Conservation (phyloP, 441 rosid species). For the Pelargonium citronellum region DNA sequence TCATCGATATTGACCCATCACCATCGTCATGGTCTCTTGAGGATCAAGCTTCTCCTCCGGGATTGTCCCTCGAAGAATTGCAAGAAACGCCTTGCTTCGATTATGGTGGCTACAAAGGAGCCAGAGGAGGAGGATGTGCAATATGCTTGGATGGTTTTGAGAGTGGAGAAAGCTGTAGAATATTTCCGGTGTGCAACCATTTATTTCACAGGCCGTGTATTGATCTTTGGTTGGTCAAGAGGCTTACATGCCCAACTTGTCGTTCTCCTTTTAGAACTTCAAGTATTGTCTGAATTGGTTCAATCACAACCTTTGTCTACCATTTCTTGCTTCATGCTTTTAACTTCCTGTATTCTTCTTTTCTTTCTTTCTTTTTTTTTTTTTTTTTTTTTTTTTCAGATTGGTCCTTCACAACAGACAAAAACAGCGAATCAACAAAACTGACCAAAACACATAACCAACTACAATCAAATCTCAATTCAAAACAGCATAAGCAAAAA, state of each 20-base stretch:
- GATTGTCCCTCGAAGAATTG: constrained; percentile 14
- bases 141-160: constrained; percentile 30
- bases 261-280: constrained; percentile 29
- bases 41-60: background rate
- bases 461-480: background rate
- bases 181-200: constrained; percentile 25
- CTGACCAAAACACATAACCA: background rate
- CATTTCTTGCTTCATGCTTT: no score
- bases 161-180: constrained; percentile 24
- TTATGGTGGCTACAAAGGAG: background rate
- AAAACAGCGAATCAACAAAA: background rate
- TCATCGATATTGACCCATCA: background rate
- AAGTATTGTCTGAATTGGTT: no score
- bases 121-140: background rate
- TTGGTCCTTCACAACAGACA: no score
- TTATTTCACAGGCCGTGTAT: constrained; percentile 24
- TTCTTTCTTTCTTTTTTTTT: no score
- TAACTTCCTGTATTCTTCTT: no score
- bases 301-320: no score
- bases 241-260: constrained; percentile 28
- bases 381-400: no score
- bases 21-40: background rate
- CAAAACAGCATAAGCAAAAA: background rate
- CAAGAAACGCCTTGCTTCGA: constrained; percentile 26
- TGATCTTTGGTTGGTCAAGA: constrained; percentile 29